Evolutionary conservation across 2,329 filamentous ascomycete genomes (phyloP).

Genomic region (Dendrostoma leiphaemia): DNA sequence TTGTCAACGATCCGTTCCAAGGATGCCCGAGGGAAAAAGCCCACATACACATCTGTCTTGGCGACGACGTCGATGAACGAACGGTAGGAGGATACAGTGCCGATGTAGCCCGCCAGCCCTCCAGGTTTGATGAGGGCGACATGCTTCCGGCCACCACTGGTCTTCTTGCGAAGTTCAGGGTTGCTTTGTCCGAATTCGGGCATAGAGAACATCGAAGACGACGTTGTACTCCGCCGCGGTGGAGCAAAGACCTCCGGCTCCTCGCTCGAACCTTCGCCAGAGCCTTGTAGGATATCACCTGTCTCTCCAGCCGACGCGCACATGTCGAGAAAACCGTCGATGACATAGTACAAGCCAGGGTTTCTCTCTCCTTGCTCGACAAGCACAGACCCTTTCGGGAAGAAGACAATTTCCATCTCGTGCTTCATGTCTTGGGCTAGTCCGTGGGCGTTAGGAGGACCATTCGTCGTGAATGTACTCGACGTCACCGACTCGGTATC

Average conservation of each 20-base stretch:
- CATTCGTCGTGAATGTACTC: constrained; percentile 58
- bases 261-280: constrained; percentile 32
- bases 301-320: constrained; percentile 72
- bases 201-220: constrained; percentile 27
- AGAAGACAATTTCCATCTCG: constrained; percentile 96
- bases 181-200: constrained; percentile 25
- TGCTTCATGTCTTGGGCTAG: constrained; percentile 80
- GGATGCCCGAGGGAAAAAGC: constrained; percentile 81
- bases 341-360: constrained; percentile 93
- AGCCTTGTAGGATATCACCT: constrained; percentile 38
- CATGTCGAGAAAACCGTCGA: constrained; percentile 95
- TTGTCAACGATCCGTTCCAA: constrained; percentile 90
- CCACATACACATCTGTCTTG: constrained; percentile 97
- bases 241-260: constrained; percentile 26
- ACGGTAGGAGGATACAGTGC: constrained; percentile 89
- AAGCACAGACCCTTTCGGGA: constrained; percentile 88
- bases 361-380: constrained; percentile 98
- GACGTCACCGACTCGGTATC: constrained; percentile 86
- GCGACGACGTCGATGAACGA: constrained; percentile 97
- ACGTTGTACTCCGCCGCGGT: constrained; percentile 13
- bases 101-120: constrained; percentile 89
- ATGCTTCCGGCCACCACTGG: constrained; percentile 57
- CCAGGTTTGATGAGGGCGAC: constrained; percentile 93
- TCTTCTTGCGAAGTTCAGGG: constrained; percentile 42
- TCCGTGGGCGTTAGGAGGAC: constrained; percentile 62